A percentile compares a stretch with the other conserved stretches of the same genome.
These are phyloP conservation scores for Ophiostoma populinum DNA, from an alignment of 2,329 filamentous ascomycete genomes.

Conservation along the genomic window DNA sequence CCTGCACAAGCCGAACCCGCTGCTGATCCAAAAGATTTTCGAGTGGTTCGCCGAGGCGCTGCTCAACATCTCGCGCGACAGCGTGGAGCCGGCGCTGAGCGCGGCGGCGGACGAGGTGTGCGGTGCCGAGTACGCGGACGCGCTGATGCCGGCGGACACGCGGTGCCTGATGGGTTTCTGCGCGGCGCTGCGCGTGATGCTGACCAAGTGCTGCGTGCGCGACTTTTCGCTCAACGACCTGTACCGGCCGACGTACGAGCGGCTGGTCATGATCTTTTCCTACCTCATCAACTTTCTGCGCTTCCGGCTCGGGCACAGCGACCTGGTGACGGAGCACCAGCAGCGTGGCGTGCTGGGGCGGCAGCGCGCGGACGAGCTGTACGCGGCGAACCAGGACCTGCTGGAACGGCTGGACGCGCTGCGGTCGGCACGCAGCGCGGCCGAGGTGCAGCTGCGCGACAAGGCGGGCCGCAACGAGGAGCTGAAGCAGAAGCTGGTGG, in stretches of 20 bases:
- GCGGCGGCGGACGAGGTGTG: constrained; percentile 78
- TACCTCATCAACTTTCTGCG: constrained; percentile 98
- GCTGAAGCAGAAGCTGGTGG: constrained; percentile 63
- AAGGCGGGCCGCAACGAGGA: constrained; percentile 78
- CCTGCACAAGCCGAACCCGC: constrained; percentile 81
- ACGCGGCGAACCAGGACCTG: constrained; percentile 73
- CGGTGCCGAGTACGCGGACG: constrained; percentile 62
- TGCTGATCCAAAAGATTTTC: constrained; percentile 92
- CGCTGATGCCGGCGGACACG: constrained; percentile 65
- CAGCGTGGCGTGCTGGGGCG: constrained; percentile 81
- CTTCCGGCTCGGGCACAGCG: constrained; percentile 84
- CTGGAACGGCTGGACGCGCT: constrained; percentile 66
- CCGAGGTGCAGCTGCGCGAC: constrained; percentile 66
- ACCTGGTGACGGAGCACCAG: constrained; percentile 81
- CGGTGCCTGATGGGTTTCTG: constrained; percentile 95
- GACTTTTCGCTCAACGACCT: constrained; percentile 91
- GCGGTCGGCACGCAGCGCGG: constrained; percentile 59
- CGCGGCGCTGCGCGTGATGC: constrained; percentile 58
- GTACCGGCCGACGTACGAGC: constrained; percentile 76
- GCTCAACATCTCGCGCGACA: constrained; percentile 83
- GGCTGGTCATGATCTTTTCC: constrained; percentile 86
- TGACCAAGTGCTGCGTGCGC: constrained; percentile 76
- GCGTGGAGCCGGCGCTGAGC: constrained; percentile 87
- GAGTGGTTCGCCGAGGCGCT: constrained; percentile 94
- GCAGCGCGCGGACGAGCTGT: constrained; percentile 69